Conservation (phyloP, 768 basidiomycete genomes). For the Cyclocybe cylindracea region DNA sequence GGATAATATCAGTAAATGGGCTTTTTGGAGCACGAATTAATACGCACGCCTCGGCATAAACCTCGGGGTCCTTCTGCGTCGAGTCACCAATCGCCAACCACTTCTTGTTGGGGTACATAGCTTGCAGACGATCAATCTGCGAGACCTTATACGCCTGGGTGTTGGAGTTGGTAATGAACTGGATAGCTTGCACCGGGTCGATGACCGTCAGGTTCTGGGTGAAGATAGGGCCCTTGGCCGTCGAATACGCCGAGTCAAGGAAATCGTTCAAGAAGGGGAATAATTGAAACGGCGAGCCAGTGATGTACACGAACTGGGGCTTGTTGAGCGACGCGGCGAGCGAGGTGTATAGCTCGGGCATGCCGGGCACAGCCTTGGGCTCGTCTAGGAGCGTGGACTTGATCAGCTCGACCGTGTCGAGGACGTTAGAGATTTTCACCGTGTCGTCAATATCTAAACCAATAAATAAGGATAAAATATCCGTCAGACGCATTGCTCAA, state of each 20-base stretch:
- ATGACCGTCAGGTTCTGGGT: slow-evolving; percentile 38
- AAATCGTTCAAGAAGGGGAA: slow-evolving; percentile 46
- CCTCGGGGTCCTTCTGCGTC: slow-evolving; percentile 46
- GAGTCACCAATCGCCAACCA: slow-evolving; percentile 46
- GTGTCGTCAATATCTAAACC: slow-evolving; percentile 45
- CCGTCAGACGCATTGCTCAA: not conserved
- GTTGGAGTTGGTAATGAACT: slow-evolving; percentile 26
- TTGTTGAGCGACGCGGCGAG: slow-evolving; percentile 32
- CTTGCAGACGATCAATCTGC: slow-evolving; percentile 38
- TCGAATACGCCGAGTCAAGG: slow-evolving; percentile 33
- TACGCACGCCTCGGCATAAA: slow-evolving; percentile 41
- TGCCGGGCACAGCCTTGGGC: slow-evolving; percentile 41
- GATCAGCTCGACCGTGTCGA: slow-evolving; percentile 31
- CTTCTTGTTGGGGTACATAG: slow-evolving; percentile 43
- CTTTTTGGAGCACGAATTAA: not conserved
- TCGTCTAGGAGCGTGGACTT: slow-evolving; percentile 41
- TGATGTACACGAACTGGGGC: slow-evolving; percentile 44
- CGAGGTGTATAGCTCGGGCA: slow-evolving; percentile 43
- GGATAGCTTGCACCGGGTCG: slow-evolving; percentile 26
- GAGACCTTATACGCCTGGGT: slow-evolving; percentile 36
- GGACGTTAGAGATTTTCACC: slow-evolving; percentile 41
- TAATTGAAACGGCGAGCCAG: slow-evolving; percentile 46
- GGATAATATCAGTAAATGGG: not conserved
- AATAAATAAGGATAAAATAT: not conserved
- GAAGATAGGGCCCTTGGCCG: slow-evolving; percentile 39